Percentiles rank a stretch among this genome's conserved stretches.
Evolutionary conservation across 441 rosid genomes (phyloP).

Genomic region (Codiaeum variegatum): DNA sequence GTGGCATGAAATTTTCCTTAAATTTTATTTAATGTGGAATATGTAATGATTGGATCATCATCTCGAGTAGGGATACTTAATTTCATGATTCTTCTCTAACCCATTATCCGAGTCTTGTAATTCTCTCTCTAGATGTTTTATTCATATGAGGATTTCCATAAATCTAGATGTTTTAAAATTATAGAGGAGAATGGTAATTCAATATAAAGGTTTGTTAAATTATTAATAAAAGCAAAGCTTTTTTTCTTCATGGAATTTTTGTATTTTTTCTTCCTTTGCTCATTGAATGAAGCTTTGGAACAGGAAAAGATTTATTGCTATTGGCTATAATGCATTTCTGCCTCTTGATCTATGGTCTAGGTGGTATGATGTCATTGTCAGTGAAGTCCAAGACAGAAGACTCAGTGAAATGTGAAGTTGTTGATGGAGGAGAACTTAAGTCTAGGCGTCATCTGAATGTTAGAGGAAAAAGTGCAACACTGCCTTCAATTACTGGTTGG

Average conservation of each 20-base stretch:
- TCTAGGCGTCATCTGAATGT: slow-evolving; percentile 95
- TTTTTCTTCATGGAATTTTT: background rate
- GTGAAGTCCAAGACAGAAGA: slow-evolving; percentile 94
- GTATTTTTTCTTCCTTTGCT: background rate
- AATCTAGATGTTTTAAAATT: background rate
- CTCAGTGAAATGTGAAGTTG: slow-evolving; percentile 87
- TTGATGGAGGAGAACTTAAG: slow-evolving; percentile 98
- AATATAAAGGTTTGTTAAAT: background rate
- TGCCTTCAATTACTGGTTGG: slow-evolving; percentile 96
- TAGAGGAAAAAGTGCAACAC: slow-evolving; percentile 92
- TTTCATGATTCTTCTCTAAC: background rate
- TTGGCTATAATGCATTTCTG: slow-evolving; percentile 6
- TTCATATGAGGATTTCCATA: background rate
- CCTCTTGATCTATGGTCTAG: slow-evolving; percentile 35
- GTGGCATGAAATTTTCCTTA: slow-evolving; percentile 6
- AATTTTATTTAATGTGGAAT: background rate
- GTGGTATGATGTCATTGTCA: slow-evolving; percentile 95
- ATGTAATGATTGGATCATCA: background rate
- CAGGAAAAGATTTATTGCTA: slow-evolving; percentile 2
- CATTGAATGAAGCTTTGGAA: background rate
- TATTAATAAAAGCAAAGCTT: background rate
- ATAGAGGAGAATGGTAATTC: background rate
- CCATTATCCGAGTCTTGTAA: too few species aligned
- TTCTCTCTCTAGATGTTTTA: too few species aligned
- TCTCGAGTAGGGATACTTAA: background rate